Evolutionary conservation across 306 rosid species (phyloP).

Genomic region (Trifolium subterraneum): DNA sequence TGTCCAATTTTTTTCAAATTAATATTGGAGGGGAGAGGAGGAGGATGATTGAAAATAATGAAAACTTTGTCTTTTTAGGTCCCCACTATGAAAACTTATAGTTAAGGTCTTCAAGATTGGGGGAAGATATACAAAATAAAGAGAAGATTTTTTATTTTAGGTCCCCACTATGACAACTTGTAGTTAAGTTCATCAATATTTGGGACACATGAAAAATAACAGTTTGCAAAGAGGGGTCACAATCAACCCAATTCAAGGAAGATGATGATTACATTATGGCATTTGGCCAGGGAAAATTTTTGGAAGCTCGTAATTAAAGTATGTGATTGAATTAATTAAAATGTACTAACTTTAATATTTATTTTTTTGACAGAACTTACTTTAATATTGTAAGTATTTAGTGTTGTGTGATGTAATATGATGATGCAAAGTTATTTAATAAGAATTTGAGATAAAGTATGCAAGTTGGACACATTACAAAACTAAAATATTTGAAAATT

Average conservation of each 20-base stretch:
- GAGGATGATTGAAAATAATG: slow-evolving; percentile 3
- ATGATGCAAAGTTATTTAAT: too few species aligned
- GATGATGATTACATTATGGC: slow-evolving; percentile 22
- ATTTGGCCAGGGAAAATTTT: not conserved
- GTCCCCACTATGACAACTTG: slow-evolving; percentile 45
- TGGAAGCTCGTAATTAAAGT: not conserved
- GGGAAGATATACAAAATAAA: slow-evolving; percentile 12
- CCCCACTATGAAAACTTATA: slow-evolving; percentile 44
- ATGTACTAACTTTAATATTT: too few species aligned
- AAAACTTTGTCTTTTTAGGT: slow-evolving; percentile 25
- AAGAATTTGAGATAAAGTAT: too few species aligned
- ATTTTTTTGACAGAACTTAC: too few species aligned
- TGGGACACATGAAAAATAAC: slow-evolving; percentile 38
- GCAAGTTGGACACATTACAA: too few species aligned
- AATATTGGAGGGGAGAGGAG: not conserved
- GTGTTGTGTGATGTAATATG: too few species aligned
- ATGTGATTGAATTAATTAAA: not conserved
- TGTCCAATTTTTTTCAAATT: slow-evolving; percentile 44
- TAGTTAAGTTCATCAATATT: slow-evolving; percentile 42
- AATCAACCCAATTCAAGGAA: slow-evolving; percentile 35
- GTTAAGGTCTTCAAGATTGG: slow-evolving; percentile 43
- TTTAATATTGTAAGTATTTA: too few species aligned
- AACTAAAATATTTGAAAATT: too few species aligned
- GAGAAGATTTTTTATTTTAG: slow-evolving; percentile 35
- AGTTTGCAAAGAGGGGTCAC: slow-evolving; percentile 39